Evolutionary conservation across 495 filamentous ascomycete genomes (phyloP).

Genomic region (Aspergillus incahuasiensis): DNA sequence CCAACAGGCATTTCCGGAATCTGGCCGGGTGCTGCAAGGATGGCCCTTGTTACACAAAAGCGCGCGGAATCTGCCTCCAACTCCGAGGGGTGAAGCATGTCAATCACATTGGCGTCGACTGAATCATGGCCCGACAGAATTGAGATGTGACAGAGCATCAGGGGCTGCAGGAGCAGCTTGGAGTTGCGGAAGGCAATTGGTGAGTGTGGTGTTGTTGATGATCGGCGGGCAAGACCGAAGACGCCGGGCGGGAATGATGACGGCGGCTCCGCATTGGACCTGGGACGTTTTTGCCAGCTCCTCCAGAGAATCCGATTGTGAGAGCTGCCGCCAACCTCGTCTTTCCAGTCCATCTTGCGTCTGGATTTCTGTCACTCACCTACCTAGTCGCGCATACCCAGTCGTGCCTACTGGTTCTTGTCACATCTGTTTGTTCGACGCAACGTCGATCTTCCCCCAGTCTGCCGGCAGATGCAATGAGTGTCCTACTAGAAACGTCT

Average conservation of each 20-base stretch:
- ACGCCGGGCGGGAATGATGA: not conserved
- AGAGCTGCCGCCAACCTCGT: not conserved
- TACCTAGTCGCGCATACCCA: not conserved
- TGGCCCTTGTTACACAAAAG: slow-evolving; percentile 27
- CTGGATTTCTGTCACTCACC: not conserved
- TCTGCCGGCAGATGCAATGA: slow-evolving; percentile 44
- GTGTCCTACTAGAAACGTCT: slow-evolving; percentile 85
- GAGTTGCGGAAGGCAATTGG: slow-evolving; percentile 1
- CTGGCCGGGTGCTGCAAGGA: slow-evolving; percentile 28
- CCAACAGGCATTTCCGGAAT: slow-evolving; percentile 36
- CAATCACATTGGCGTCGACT: slow-evolving; percentile 12
- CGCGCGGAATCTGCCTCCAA: slow-evolving; percentile 30
- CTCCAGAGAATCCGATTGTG: slow-evolving; percentile 1
- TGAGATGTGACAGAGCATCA: not conserved
- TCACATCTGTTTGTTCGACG: slow-evolving; percentile 20
- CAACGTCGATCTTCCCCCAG: slow-evolving; percentile 21
- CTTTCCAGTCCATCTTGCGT: not conserved
- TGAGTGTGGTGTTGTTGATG: not conserved
- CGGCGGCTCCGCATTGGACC: slow-evolving; percentile 17
- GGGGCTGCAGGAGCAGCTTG: not conserved
- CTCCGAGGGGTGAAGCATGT: slow-evolving; percentile 13
- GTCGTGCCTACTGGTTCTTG: too few species aligned
- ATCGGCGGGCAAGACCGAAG: slow-evolving; percentile 4
- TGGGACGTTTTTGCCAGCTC: not conserved
- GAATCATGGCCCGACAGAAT: not conserved